Evolutionary conservation across 331 rosid species (phyloP).

Genomic region (Rhamnella rubrinervis): DNA sequence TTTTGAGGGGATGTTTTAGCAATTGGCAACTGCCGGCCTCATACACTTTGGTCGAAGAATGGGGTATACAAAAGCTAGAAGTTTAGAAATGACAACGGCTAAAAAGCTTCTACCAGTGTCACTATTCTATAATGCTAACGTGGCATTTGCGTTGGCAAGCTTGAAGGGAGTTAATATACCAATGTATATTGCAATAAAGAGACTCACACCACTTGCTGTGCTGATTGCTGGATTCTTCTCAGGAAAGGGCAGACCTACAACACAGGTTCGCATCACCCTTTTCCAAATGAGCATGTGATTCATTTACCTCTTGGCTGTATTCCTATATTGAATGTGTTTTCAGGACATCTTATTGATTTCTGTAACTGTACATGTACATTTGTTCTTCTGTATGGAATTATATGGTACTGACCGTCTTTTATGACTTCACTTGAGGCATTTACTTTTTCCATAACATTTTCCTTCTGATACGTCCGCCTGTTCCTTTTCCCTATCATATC

Average conservation of each 20-base stretch:
- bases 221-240: constrained; percentile 68
- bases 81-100: constrained; percentile 63
- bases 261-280: constrained; percentile 45
- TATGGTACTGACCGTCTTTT: not conserved
- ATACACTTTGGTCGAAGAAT: constrained; percentile 63
- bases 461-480: too few species aligned
- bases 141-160: constrained; percentile 97
- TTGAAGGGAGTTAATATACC: constrained; percentile 97
- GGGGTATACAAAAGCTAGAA: constrained; percentile 76
- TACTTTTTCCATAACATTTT: too few species aligned
- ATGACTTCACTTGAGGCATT: too few species aligned
- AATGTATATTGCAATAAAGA: constrained; percentile 95
- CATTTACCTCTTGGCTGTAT: not conserved
- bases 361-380: not conserved
- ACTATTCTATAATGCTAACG: constrained; percentile 89
- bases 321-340: not conserved
- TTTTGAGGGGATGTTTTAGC: constrained; percentile 45
- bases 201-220: constrained; percentile 98
- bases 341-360: not conserved
- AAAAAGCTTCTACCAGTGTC: constrained; percentile 82
- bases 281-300: not conserved
- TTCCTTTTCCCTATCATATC: too few species aligned
- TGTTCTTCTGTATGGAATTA: not conserved
- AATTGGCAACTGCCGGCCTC: constrained; percentile 69
- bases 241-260: constrained; percentile 77